phyloP scores from a whole-genome alignment of 2,329 filamentous ascomycete species.

The Talaromyces rugulosus region DNA sequence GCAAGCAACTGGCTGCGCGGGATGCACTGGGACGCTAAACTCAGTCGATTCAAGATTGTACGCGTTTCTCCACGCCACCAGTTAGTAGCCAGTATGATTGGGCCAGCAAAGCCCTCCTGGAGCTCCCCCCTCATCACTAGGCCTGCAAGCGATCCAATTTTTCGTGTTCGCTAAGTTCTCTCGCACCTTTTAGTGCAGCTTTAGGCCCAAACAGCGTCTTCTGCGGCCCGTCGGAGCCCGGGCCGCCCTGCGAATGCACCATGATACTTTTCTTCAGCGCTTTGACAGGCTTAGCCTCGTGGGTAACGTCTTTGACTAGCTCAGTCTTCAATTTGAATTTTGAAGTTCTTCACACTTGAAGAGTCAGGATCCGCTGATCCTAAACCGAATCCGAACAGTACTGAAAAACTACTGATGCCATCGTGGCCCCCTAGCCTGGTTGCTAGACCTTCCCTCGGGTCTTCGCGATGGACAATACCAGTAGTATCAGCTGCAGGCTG shows the following conservation, averaged over 20 bases:
- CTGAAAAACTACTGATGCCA: not conserved
- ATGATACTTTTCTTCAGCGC: not conserved
- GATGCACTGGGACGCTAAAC: not conserved
- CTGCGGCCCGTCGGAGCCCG: not conserved
- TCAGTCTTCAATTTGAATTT: not conserved
- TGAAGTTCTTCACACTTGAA: not conserved
- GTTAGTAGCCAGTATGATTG: not conserved
- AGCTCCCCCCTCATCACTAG: too few species aligned
- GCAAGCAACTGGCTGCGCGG: too few species aligned
- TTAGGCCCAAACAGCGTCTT: not conserved
- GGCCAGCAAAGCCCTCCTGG: not conserved
- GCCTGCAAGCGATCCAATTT: too few species aligned
- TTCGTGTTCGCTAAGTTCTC: too few species aligned
- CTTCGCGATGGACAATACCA: not conserved
- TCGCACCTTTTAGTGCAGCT: too few species aligned
- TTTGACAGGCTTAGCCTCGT: not conserved
- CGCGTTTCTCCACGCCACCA: not conserved
- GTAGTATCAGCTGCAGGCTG: not conserved
- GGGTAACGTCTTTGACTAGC: not conserved
- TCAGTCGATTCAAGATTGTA: not conserved
- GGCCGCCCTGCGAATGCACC: not conserved
- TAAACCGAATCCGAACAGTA: not conserved
- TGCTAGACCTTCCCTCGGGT: not conserved
- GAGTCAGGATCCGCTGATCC: not conserved
- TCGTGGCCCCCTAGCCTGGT: not conserved